These are phyloP conservation scores for Colletotrichum falcatum DNA, from an alignment of 2,329 filamentous ascomycete genomes.

Conservation along the genomic window DNA sequence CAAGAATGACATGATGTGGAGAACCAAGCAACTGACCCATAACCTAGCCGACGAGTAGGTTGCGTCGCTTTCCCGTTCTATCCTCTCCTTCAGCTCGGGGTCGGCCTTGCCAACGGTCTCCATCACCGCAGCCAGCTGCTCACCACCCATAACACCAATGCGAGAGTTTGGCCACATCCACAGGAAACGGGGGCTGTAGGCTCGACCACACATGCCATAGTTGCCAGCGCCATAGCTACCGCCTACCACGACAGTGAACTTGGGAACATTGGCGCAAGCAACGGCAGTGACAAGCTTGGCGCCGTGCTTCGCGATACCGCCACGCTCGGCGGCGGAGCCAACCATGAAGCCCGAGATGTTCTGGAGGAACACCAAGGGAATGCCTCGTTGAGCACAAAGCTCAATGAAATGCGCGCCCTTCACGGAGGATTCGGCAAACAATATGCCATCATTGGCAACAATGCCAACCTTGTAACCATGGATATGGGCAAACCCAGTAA, in stretches of 20 bases:
- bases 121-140: conserved; percentile 94
- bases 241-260: conserved; percentile 97
- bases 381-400: conserved; percentile 88
- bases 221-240: conserved; percentile 94
- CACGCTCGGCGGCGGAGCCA: conserved; percentile 88
- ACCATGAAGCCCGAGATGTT: conserved; percentile 99
- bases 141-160: conserved; percentile 94
- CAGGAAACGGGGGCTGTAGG: conserved; percentile 90
- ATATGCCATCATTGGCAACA: conserved; percentile 94
- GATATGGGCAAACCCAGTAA: conserved; percentile 91
- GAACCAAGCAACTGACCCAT: conserved; percentile 71
- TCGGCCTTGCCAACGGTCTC: conserved; percentile 89
- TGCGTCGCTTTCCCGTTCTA: conserved; percentile 91
- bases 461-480: conserved; percentile 93
- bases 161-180: conserved; percentile 99
- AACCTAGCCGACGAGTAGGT: conserved; percentile 88
- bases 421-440: conserved; percentile 88
- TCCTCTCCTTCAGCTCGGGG: conserved; percentile 82
- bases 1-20: conserved; percentile 34
- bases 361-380: conserved; percentile 93
- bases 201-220: conserved; percentile 97
- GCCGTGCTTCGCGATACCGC: conserved; percentile 97
- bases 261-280: conserved; percentile 92
- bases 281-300: conserved; percentile 97
- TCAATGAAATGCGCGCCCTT: conserved; percentile 99